Percentiles rank a stretch among this genome's conserved stretches.
These are phyloP conservation scores for Omphalotus guepiniiformis DNA, from an alignment of 768 basidiomycete genomes.

Conservation along the genomic window DNA sequence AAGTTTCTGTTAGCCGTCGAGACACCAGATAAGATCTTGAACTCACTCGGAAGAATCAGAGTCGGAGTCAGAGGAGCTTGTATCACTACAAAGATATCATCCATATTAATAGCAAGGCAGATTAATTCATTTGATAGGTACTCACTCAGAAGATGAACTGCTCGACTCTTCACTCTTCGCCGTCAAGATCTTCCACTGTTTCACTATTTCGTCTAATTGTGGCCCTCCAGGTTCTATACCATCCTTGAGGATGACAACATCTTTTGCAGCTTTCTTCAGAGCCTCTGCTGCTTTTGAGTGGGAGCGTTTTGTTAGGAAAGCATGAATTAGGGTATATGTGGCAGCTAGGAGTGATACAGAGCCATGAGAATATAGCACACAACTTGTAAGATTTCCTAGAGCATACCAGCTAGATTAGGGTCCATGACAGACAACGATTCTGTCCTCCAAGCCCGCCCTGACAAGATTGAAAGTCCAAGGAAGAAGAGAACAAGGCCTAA, in stretches of 20 bases:
- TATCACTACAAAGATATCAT: conserved; percentile 21
- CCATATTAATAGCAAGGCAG: conserved; percentile 15
- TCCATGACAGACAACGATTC: conserved; percentile 42
- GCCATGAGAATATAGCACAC: background rate
- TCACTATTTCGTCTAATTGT: conserved; percentile 61
- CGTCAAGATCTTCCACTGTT: conserved; percentile 52
- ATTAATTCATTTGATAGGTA: too few relatives aligned
- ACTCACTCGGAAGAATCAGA: conserved; percentile 13
- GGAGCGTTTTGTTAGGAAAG: conserved; percentile 62
- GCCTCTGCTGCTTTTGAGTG: conserved; percentile 71
- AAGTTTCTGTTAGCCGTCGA: background rate
- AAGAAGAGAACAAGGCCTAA: too few relatives aligned
- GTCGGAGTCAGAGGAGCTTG: conserved; percentile 21
- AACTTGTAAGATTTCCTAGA: background rate
- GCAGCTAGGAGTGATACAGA: conserved; percentile 36
- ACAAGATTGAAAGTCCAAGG: too few relatives aligned
- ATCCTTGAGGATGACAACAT: conserved; percentile 57
- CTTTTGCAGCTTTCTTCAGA: conserved; percentile 69
- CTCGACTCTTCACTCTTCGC: conserved; percentile 20
- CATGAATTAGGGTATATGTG: conserved; percentile 72
- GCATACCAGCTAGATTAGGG: conserved; percentile 49
- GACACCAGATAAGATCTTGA: background rate
- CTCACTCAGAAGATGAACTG: conserved; percentile 11
- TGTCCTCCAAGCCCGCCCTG: too few relatives aligned
- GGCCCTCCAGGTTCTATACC: conserved; percentile 42